Evolutionary conservation across 257 asterid genomes (phyloP), one percentile per base, ranked within the genome.

Genomic region (Petunia axillaris): DNA sequence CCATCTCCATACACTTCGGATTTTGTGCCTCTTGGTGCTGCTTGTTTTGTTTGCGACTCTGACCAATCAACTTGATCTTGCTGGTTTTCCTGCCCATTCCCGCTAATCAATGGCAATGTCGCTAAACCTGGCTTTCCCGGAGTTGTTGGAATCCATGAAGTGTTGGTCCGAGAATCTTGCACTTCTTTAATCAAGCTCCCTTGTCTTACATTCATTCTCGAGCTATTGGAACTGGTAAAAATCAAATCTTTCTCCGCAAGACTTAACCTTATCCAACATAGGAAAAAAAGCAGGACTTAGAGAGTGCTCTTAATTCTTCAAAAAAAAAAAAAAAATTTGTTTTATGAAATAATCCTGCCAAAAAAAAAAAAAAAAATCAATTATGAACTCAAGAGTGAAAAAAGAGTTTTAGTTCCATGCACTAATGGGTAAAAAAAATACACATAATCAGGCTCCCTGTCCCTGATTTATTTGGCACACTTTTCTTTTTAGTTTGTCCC

Each of bases 81-180:
- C 71, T 78, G 64, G 67, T 53, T 68, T 46, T 76, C 79, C 58
- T 82, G 85, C 83, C 66, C 64, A 54, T 79, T 81, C 66, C 78
- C 11, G 87, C 88, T 85, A 87, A 87, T 86, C 86, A 82, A 83
- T 64, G 79, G 86, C 84, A 63, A 81, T 64, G 54, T 66, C 44
- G 78, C 58, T 8, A 85, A 71, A 76, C 82, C 55, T 81, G 89
- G 90, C 87, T 91, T 90, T 35, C 87, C 88, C 1, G 97, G 95
- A 81, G 97, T 91, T 63, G 73, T 65, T 4, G 94, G 94, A 64
- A 90, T 66, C 98, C 96, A 81, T 16, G 85, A 65, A 37, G 66
- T 85, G 78, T 25, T 25, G 25, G 25, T 25, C 25, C 25, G 25
- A 25, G 25, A 25, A 25, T 25, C 25, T 25, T 25, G 25, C 25